Conservation (phyloP, 2,329 filamentous ascomycete species). For the Botrytis hyacinthi region DNA sequence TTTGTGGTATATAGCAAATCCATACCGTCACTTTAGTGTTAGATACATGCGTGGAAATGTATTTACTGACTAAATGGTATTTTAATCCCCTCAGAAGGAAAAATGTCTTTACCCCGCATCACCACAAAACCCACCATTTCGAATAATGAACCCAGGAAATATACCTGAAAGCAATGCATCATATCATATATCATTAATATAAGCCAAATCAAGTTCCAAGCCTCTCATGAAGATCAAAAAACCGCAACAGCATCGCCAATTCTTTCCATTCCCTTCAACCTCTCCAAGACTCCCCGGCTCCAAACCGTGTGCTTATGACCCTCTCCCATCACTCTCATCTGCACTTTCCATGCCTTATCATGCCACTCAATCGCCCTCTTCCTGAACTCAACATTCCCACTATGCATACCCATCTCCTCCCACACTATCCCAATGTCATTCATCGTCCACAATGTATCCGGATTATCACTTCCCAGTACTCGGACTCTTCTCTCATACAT, state of each 20-base stretch:
- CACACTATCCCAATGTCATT: constrained; percentile 13
- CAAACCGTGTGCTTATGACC: background rate
- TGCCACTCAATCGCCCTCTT: background rate
- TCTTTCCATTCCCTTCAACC: background rate
- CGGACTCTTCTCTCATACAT: constrained; percentile 5
- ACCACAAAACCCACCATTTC: no score
- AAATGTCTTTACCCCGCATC: background rate
- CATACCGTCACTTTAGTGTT: rapidly evolving
- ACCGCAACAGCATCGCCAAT: background rate
- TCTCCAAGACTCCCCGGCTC: background rate
- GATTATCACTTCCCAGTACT: background rate
- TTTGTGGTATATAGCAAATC: rapidly evolving
- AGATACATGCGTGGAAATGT: rapidly evolving
- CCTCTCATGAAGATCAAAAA: rapidly evolving
- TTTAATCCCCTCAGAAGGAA: background rate
- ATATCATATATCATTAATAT: no score
- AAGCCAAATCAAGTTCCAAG: no score
- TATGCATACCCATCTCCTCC: background rate
- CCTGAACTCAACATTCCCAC: background rate
- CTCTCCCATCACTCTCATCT: background rate
- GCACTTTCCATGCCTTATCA: background rate
- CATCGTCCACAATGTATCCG: constrained; percentile 19
- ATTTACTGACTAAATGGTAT: background rate
- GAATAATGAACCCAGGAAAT: background rate
- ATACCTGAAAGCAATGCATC: no score